Conservation (phyloP, 192 early-diverging fungal genomes). For the Backusella morwellensis region DNA sequence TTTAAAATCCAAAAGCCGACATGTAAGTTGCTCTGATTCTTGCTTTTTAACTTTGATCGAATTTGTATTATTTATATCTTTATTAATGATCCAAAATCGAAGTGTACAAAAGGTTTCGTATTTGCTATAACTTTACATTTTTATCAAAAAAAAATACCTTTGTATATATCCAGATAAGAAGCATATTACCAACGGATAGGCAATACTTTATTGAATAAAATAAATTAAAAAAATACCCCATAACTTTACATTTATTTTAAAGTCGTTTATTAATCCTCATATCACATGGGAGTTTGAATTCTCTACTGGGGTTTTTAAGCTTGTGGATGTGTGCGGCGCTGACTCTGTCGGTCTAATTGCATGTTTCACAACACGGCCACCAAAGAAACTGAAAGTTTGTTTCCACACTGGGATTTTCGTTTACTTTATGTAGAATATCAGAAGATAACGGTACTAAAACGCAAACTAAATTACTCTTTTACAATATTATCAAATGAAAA, state of each 20-base stretch:
- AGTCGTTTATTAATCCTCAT: background rate
- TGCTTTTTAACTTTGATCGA: too few relatives aligned
- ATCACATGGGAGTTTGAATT: background rate
- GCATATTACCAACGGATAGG: background rate
- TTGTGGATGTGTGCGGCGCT: slow-evolving; percentile 1
- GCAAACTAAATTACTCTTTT: background rate
- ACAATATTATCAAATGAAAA: background rate
- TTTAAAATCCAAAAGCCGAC: too few relatives aligned
- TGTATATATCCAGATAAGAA: background rate
- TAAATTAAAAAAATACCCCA: background rate
- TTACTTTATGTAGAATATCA: slow-evolving; percentile 3
- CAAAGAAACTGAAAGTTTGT: background rate
- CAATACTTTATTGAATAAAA: background rate
- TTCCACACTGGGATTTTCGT: slow-evolving; percentile 5
- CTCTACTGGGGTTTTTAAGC: slow-evolving; percentile 1
- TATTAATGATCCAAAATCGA: too few relatives aligned
- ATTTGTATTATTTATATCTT: too few relatives aligned
- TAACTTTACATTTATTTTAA: background rate
- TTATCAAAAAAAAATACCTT: background rate
- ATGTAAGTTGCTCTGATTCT: too few relatives aligned
- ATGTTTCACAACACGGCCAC: slow-evolving; percentile 5
- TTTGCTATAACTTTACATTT: background rate
- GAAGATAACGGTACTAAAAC: slow-evolving; percentile 4
- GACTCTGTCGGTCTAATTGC: slow-evolving; percentile 3
- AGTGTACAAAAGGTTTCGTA: background rate